These are phyloP conservation scores for Phaeosphaeria sp. DNA, from an alignment of 2,329 filamentous ascomycete species.

Conservation along the genomic window DNA sequence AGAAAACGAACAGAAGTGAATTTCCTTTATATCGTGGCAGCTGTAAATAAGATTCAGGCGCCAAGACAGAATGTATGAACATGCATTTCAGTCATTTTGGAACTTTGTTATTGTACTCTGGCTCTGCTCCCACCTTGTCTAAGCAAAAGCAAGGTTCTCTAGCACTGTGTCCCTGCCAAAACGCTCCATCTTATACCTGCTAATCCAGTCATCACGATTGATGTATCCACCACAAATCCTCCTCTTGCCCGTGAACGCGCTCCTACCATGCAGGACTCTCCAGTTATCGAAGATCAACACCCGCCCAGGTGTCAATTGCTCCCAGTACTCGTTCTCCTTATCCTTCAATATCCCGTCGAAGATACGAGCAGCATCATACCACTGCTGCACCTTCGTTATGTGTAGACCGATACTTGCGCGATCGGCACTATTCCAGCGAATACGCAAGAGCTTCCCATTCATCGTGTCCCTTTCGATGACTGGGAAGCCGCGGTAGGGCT, in stretches of 20 bases:
- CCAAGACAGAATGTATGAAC: conserved; percentile 39
- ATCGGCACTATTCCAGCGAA: conserved; percentile 95
- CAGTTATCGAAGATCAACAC: conserved; percentile 96
- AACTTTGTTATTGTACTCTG: not conserved
- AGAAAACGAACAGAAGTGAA: conserved; percentile 10
- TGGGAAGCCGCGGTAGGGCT: conserved; percentile 72
- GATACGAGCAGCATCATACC: conserved; percentile 81
- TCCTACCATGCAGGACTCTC: conserved; percentile 88
- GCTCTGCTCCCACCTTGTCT: not conserved
- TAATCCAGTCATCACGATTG: conserved; percentile 37
- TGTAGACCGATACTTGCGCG: conserved; percentile 71
- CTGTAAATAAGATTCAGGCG: conserved; percentile 36
- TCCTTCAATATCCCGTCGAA: conserved; percentile 75
- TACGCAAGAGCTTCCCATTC: conserved; percentile 61
- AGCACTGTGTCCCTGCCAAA: conserved; percentile 22
- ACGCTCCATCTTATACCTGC: conserved; percentile 27
- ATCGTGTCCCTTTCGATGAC: conserved; percentile 69
- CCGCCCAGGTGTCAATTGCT: conserved; percentile 79
- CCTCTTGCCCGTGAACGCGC: conserved; percentile 80
- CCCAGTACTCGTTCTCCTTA: conserved; percentile 74
- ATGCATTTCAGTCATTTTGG: conserved; percentile 22
- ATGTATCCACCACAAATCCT: conserved; percentile 87
- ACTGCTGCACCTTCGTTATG: conserved; percentile 60
- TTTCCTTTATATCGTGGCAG: conserved; percentile 23
- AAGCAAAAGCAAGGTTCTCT: conserved; percentile 13